Evolutionary conservation across 1,139 yeast genomes (phyloP), one percentile per base, ranked within the genome.

Genomic region (Taphrina populina): DNA sequence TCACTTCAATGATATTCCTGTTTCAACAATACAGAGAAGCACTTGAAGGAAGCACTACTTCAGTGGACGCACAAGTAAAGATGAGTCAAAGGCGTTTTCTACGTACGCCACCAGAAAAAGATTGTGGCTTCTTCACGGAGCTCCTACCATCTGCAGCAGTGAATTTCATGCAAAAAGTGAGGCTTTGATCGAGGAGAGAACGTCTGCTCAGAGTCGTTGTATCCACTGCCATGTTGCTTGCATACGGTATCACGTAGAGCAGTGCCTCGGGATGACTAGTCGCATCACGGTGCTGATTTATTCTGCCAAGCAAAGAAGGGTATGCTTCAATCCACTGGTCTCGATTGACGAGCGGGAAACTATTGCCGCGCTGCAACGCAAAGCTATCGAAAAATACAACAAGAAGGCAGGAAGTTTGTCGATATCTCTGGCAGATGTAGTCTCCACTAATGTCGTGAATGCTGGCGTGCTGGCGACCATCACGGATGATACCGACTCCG

Each of bases 201-300:
- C n/a, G n/a, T n/a, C n/a, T n/a, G n/a, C n/a, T n/a, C n/a, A n/a
- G n/a, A n/a, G n/a, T n/a, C n/a, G n/a, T n/a, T n/a, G n/a, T n/a
- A n/a, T n/a, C n/a, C n/a, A n/a, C n/a, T n/a, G n/a, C n/a, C n/a
- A n/a, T n/a, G n/a, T n/a, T n/a, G n/a, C n/a, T n/a, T n/a, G n/a
- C n/a, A n/a, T n/a, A n/a, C n/a, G n/a, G n/a, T n/a, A n/a, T n/a
- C n/a, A n/a, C n/a, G n/a, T n/a, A n/a, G n/a, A n/a, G n/a, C n/a
- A n/a, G n/a, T n/a, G n/a, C n/a, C 57, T 56, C 59, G 52, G 51
- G n/a, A 23, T 36, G 53, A 17, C 15, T 33, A 6, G 47, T 19
- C 8, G 36, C n/a, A 30, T 43, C 7, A 43, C 47, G 13, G 37
- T 30, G 6, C 37, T 43, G 4, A 15, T 43, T 4, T 43, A 17